Base-by-base conservation (phyloP, 768 basidiomycete species). In the Macrocybe gigantea region DNA sequence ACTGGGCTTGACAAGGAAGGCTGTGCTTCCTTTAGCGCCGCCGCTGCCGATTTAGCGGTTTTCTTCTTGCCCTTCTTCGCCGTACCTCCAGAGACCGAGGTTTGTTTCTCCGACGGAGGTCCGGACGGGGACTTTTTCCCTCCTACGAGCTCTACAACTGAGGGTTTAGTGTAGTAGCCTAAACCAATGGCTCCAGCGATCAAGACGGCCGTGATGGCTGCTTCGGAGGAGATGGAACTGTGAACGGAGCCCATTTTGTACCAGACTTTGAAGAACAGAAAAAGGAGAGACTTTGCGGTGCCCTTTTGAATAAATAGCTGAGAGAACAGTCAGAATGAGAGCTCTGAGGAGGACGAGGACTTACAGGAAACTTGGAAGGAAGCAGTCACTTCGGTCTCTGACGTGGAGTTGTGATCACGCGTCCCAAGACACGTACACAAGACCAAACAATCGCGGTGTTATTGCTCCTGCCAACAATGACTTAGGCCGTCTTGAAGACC, bases 211-310 rank as follows among this genome's bases (percentile, higher is more conserved):
- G 73, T 66, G 38, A 73, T 30, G 30, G 67, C 61, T 37, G 62
- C 51, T 53, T 77, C 70, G 14, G 70, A 47, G 13, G 71, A 60
- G 9, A 78, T 44, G 35, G 64, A 60, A 51, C 77, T 79, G 49
- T 73, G 70, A 45, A 72, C 55, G 14, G 72, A 67, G 39, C 77
- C 77, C 77, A 78, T 78, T 22, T 22, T 22, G 22, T 4, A 22
- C 22, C 22, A 22, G 22, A 22, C 22, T 22, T 22, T 22, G 22
- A 22, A 22, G 1, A 22, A 22, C 2, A 22, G 22, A 4, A 22
- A 22, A 22, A 22, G 22, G 22, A 22, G 22, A 22, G 22, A 4
- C 1, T 22, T 22, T 22, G 22, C 22, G 22, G 1, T 22, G 22
- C 1, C 1, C 4, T 22, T 22, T 22, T 2, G 22, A 22, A 22